These are phyloP conservation scores for Colletotrichum sp. DNA, from an alignment of 2,329 filamentous ascomycete genomes.

Conservation along the genomic window DNA sequence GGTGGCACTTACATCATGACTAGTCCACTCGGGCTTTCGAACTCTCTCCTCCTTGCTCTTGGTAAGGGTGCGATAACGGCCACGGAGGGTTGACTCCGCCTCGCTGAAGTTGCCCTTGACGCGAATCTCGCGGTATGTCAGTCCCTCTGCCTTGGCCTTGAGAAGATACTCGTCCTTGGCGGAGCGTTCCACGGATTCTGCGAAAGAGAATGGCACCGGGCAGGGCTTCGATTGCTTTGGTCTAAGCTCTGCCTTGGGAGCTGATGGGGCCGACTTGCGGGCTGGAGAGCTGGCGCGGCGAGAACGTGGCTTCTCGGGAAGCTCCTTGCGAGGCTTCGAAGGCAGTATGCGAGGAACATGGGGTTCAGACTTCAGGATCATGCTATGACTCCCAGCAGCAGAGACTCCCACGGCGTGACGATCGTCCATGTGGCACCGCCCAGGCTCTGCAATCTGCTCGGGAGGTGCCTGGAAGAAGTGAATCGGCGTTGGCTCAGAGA, in stretches of 20 bases:
- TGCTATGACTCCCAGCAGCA: background rate
- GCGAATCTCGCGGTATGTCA: constrained; percentile 71
- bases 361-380: background rate
- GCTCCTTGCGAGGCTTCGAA: constrained; percentile 8
- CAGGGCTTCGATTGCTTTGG: constrained; percentile 8
- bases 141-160: constrained; percentile 56
- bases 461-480: background rate
- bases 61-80: constrained; percentile 68
- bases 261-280: background rate
- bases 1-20: constrained; percentile 62
- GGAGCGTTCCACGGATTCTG: constrained; percentile 2
- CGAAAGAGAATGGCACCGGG: background rate
- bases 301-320: constrained; percentile 12
- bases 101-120: constrained; percentile 59
- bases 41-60: constrained; percentile 67
- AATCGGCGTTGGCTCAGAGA: constrained; percentile 4
- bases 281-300: background rate
- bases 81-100: constrained; percentile 75
- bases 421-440: background rate
- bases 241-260: background rate
- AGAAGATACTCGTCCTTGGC: constrained; percentile 56
- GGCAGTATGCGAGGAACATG: background rate
- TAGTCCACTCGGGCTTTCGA: constrained; percentile 68
- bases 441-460: background rate
- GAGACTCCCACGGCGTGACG: background rate